Percentiles rank a stretch among this genome's conserved stretches.
Conservation (phyloP, 768 basidiomycete genomes). For the Ramaria sp. region DNA sequence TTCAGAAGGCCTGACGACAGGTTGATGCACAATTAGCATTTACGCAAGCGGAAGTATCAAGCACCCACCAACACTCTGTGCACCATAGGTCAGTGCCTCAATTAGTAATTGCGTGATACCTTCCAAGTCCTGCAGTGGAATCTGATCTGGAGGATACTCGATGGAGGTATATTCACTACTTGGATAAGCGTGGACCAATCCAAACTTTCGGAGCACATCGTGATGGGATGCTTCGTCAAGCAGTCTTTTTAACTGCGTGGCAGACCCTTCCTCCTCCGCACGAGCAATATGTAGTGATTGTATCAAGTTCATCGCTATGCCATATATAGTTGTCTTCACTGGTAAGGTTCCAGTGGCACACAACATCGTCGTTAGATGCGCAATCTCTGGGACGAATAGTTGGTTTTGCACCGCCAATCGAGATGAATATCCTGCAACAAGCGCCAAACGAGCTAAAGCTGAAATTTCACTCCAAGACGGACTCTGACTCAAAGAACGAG, state of each 20-base stretch:
- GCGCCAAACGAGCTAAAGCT: slow-evolving; percentile 62
- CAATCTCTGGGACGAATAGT: slow-evolving; percentile 72
- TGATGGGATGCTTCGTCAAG: slow-evolving; percentile 50
- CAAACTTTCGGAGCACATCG: slow-evolving; percentile 59
- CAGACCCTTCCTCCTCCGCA: slow-evolving; percentile 42
- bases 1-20: slow-evolving; percentile 53
- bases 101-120: slow-evolving; percentile 51
- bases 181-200: slow-evolving; percentile 48
- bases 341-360: slow-evolving; percentile 65
- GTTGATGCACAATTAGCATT: slow-evolving; percentile 10
- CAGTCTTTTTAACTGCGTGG: slow-evolving; percentile 47
- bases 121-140: slow-evolving; percentile 56
- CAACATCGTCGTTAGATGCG: slow-evolving; percentile 70
- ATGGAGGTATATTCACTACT: slow-evolving; percentile 58
- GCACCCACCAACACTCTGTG: slow-evolving; percentile 56
- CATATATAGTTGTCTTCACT: slow-evolving; percentile 66
- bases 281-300: slow-evolving; percentile 60
- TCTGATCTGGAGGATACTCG: slow-evolving; percentile 42
- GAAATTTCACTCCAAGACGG: slow-evolving; percentile 75
- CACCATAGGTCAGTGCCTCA: slow-evolving; percentile 49
- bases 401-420: slow-evolving; percentile 55
- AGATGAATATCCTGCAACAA: slow-evolving; percentile 59
- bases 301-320: slow-evolving; percentile 69
- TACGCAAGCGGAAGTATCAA: slow-evolving; percentile 4
- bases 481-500: slow-evolving; percentile 56